These are phyloP conservation scores for Stenocarpella maydis DNA, from an alignment of 2,329 filamentous ascomycete genomes.

Conservation along the genomic window DNA sequence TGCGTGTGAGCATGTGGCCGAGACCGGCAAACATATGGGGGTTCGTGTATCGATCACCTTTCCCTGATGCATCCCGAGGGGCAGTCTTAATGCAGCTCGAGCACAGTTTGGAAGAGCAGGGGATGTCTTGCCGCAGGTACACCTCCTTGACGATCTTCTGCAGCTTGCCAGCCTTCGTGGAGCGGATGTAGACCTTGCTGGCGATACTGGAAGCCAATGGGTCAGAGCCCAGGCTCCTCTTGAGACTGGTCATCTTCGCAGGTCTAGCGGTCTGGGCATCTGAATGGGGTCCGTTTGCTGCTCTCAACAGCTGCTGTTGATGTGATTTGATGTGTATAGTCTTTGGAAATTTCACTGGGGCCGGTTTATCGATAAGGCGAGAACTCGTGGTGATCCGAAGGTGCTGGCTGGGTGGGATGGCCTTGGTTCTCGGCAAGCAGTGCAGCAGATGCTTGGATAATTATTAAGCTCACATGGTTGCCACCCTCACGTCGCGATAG, in stretches of 20 bases:
- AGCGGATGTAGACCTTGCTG: slow-evolving; percentile 95
- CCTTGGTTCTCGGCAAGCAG: slow-evolving; percentile 4
- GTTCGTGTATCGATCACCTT: slow-evolving; percentile 67
- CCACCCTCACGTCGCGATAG: neutral
- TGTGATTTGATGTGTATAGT: slow-evolving; percentile 27
- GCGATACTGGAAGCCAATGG: slow-evolving; percentile 77
- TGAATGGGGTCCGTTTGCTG: slow-evolving; percentile 24
- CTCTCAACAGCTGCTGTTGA: neutral
- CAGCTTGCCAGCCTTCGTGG: slow-evolving; percentile 94
- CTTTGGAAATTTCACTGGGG: slow-evolving; percentile 26
- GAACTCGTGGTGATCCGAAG: neutral
- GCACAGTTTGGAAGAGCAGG: slow-evolving; percentile 93
- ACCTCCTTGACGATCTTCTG: slow-evolving; percentile 98
- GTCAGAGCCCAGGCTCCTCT: slow-evolving; percentile 62
- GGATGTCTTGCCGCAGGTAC: slow-evolving; percentile 95
- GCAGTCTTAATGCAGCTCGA: slow-evolving; percentile 76
- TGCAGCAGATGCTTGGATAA: neutral
- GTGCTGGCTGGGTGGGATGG: neutral
- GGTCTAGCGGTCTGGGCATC: neutral
- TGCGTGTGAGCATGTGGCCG: slow-evolving; percentile 38
- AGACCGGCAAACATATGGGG: neutral
- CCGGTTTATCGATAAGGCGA: slow-evolving; percentile 19
- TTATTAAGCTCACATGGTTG: neutral
- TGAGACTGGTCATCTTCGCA: slow-evolving; percentile 69
- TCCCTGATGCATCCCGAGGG: slow-evolving; percentile 80